Conservation (phyloP, 257 asterid species). For the Nicotiana benthamiana region DNA sequence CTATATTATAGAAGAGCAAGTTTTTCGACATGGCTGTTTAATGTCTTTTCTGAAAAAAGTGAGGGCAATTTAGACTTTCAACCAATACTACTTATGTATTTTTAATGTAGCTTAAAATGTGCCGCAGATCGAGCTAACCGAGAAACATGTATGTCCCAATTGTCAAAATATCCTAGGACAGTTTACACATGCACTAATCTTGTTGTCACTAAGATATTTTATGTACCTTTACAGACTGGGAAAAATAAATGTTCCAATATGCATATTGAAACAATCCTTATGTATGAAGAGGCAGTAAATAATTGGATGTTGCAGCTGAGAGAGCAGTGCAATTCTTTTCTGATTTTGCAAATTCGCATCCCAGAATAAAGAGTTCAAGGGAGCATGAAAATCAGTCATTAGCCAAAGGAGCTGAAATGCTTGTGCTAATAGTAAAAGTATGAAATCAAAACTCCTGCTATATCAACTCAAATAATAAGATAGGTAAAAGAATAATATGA, state of each 20-base stretch:
- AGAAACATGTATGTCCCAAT: neutral
- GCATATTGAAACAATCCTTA: conserved; percentile 1
- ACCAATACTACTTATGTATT: no score
- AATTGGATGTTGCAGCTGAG: conserved; percentile 53
- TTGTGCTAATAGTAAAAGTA: conserved; percentile 6
- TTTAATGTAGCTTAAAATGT: neutral
- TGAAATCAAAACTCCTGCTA: no score
- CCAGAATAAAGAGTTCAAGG: conserved; percentile 16
- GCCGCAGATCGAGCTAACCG: neutral
- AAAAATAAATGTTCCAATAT: neutral
- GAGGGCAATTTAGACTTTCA: no score
- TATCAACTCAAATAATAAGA: no score
- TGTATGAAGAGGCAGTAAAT: conserved; percentile 38
- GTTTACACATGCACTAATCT: neutral
- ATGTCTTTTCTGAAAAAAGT: no score
- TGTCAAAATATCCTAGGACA: neutral
- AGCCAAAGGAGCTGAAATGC: conserved; percentile 24
- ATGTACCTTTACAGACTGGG: conserved; percentile 5
- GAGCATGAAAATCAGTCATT: conserved; percentile 18
- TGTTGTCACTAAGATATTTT: neutral
- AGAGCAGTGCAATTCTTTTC: conserved; percentile 32
- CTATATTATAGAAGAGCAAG: no score
- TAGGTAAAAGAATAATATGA: no score
- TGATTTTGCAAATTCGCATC: conserved; percentile 23
- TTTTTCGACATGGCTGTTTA: no score